phyloP scores from a whole-genome alignment of 352 stramenopile species.

The Globisporangium camurandrum region DNA sequence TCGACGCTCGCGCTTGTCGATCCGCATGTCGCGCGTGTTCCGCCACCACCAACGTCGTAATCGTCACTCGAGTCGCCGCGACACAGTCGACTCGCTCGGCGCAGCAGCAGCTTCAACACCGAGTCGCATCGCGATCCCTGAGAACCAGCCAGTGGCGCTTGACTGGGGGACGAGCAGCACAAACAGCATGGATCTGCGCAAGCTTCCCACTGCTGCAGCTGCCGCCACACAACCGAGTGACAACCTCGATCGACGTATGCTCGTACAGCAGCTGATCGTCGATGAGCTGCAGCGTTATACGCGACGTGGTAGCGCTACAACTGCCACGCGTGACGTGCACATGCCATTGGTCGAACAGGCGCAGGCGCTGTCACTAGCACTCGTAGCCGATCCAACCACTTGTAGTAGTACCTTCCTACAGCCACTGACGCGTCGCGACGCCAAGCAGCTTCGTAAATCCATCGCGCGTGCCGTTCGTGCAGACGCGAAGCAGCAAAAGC shows the following conservation, averaged over 20 bases:
- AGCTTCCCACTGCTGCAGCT: slow-evolving; percentile 3
- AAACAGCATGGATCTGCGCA: slow-evolving; percentile 9
- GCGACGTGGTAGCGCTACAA: neutral
- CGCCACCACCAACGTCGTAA: neutral
- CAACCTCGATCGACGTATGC: slow-evolving; percentile 2
- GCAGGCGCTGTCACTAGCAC: slow-evolving; percentile 6
- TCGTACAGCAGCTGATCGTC: slow-evolving; percentile 11
- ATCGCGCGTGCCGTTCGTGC: slow-evolving; percentile 16
- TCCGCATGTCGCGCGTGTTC: neutral
- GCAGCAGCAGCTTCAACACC: neutral
- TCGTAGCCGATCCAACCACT: no score
- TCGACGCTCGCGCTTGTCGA: slow-evolving; percentile 8
- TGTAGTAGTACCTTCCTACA: no score
- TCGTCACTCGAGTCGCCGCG: neutral
- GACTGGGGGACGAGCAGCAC: slow-evolving; percentile 9
- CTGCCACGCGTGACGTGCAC: neutral
- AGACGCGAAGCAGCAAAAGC: slow-evolving; percentile 28
- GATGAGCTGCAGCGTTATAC: slow-evolving; percentile 9
- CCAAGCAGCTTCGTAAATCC: slow-evolving; percentile 27
- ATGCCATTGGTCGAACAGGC: slow-evolving; percentile 10
- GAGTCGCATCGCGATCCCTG: slow-evolving; percentile 7
- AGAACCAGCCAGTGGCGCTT: slow-evolving; percentile 10
- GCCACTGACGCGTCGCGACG: slow-evolving; percentile 15
- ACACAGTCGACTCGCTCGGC: neutral
- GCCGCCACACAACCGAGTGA: neutral